These are phyloP conservation scores for Choiromyces venosus DNA, from an alignment of 495 filamentous ascomycete species.

Conservation along the genomic window DNA sequence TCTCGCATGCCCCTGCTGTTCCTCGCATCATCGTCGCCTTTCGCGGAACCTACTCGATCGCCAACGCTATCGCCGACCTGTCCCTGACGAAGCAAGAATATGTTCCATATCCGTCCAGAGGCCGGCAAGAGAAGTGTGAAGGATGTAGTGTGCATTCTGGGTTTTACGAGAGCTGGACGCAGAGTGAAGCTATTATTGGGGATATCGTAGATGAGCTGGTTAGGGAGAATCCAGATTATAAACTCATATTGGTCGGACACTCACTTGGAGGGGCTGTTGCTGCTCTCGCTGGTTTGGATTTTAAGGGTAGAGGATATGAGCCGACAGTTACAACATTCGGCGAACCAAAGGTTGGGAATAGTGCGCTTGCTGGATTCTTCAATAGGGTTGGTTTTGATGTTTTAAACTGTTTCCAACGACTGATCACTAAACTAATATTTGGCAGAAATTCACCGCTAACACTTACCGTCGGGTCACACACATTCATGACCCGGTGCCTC, in stretches of 20 bases:
- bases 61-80: conserved; percentile 83
- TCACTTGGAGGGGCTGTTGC: conserved; percentile 91
- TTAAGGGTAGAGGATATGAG: conserved; percentile 60
- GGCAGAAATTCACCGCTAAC: conserved; percentile 53
- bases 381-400: conserved; percentile 9
- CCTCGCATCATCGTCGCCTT: conserved; percentile 82
- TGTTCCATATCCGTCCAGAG: conserved; percentile 66
- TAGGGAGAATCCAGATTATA: conserved; percentile 60
- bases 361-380: conserved; percentile 55
- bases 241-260: conserved; percentile 76
- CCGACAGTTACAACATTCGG: conserved; percentile 85
- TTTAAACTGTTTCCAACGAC: not conserved
- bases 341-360: conserved; percentile 80
- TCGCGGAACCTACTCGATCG: conserved; percentile 85
- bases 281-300: conserved; percentile 75
- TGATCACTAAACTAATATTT: conserved; percentile 49
- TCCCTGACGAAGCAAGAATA: conserved; percentile 85
- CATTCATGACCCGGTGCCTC: conserved; percentile 76
- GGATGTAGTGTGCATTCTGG: conserved; percentile 91
- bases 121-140: conserved; percentile 52
- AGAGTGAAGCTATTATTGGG: conserved; percentile 31
- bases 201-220: conserved; percentile 45
- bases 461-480: conserved; percentile 80
- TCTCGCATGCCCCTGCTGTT: conserved; percentile 61
- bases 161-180: conserved; percentile 72